These are phyloP conservation scores for Abelmoschus esculentus DNA, from an alignment of 345 rosid genomes.

Conservation along the genomic window DNA sequence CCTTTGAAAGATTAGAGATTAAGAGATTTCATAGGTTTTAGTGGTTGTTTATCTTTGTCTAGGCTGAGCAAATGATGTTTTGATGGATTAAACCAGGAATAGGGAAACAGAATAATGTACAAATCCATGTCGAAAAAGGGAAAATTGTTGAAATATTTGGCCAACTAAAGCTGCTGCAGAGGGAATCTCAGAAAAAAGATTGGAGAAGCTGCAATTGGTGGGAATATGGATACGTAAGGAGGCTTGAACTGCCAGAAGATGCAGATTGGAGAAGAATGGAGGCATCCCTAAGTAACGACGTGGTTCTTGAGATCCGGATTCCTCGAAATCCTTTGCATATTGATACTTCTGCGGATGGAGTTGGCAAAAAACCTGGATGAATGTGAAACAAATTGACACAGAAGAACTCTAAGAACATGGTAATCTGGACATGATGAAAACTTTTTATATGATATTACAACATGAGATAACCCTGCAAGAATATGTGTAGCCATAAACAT, in stretches of 20 bases:
- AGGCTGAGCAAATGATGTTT: not conserved
- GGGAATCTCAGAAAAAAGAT: slow-evolving; percentile 39
- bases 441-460: not conserved
- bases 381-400: slow-evolving; percentile 14
- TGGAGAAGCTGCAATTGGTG: slow-evolving; percentile 89
- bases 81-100: slow-evolving; percentile 28
- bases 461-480: not conserved
- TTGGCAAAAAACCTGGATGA: not conserved
- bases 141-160: slow-evolving; percentile 74
- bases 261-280: slow-evolving; percentile 51
- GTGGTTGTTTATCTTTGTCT: not conserved
- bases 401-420: not conserved
- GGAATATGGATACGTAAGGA: slow-evolving; percentile 74
- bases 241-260: slow-evolving; percentile 80
- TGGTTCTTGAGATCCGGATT: slow-evolving; percentile 50
- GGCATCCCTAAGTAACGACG: slow-evolving; percentile 33
- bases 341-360: not conserved
- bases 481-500: not conserved
- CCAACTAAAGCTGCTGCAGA: slow-evolving; percentile 48
- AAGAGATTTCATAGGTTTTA: not conserved
- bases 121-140: slow-evolving; percentile 48
- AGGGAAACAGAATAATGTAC: slow-evolving; percentile 35
- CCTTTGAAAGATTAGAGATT: too few species aligned
- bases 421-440: not conserved
- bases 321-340: slow-evolving; percentile 26